Evolutionary conservation across 306 rosid genomes (phyloP).

Genomic region (Boehmeria nivea): DNA sequence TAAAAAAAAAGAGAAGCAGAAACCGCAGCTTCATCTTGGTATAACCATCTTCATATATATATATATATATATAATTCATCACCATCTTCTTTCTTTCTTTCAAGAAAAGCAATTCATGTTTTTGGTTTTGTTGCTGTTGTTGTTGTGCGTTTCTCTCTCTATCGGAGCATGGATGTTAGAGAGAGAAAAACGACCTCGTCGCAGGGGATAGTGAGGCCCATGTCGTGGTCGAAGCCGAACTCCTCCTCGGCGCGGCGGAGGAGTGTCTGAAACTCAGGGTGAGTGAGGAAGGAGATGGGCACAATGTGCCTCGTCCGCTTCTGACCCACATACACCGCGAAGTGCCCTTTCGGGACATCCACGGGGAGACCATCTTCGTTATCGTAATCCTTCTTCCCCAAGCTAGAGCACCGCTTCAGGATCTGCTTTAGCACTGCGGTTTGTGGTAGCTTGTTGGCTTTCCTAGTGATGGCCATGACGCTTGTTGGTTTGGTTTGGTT

Average conservation of each 20-base stretch:
- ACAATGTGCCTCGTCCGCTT: slow-evolving; percentile 76
- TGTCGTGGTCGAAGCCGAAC: slow-evolving; percentile 82
- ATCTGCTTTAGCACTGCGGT: slow-evolving; percentile 68
- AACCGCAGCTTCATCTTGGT: slow-evolving; percentile 47
- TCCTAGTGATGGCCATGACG: slow-evolving; percentile 57
- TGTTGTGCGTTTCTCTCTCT: neutral
- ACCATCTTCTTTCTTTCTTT: slow-evolving; percentile 2
- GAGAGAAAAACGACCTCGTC: slow-evolving; percentile 82
- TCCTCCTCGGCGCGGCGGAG: slow-evolving; percentile 92
- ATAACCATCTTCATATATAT: slow-evolving; percentile 26
- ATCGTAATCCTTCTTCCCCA: slow-evolving; percentile 47
- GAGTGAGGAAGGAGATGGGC: slow-evolving; percentile 75
- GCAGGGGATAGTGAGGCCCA: slow-evolving; percentile 95
- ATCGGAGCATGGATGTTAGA: slow-evolving; percentile 57
- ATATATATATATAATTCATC: slow-evolving; percentile 20
- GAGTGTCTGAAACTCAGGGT: slow-evolving; percentile 73
- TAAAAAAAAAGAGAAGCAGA: slow-evolving; percentile 60
- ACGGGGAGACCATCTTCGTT: slow-evolving; percentile 52
- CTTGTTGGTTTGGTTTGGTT: neutral
- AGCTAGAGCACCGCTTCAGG: slow-evolving; percentile 74
- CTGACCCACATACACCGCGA: slow-evolving; percentile 81
- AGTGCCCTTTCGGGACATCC: slow-evolving; percentile 91
- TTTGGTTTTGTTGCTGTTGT: too few relatives aligned
- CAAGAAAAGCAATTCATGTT: too few relatives aligned
- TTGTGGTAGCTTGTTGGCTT: slow-evolving; percentile 60